Conservation (phyloP, 192 early-diverging fungal genomes). For the Dissophora ornata region DNA sequence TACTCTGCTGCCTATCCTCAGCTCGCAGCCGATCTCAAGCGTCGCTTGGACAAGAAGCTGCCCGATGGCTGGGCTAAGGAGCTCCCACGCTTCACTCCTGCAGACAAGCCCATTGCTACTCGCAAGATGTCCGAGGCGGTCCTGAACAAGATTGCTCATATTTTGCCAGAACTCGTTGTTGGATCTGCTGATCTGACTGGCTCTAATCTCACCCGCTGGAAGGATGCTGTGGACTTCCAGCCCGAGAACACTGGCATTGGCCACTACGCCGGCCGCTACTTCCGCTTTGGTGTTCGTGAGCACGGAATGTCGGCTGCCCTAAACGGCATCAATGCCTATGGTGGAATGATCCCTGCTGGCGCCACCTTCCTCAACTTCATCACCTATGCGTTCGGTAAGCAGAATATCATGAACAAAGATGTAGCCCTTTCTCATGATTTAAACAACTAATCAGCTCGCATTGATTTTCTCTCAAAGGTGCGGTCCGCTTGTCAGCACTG, state of each 20-base stretch:
- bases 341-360: conserved; percentile 86
- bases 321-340: conserved; percentile 92
- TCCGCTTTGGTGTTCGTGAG: conserved; percentile 97
- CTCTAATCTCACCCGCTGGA: conserved; percentile 97
- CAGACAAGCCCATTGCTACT: conserved; percentile 84
- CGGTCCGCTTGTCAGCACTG: conserved; percentile 90
- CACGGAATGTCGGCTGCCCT: conserved; percentile 95
- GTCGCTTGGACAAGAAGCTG: conserved; percentile 78
- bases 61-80: conserved; percentile 76
- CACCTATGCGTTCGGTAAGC: conserved; percentile 61
- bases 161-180: conserved; percentile 88
- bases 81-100: conserved; percentile 86
- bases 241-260: conserved; percentile 76
- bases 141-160: conserved; percentile 82
- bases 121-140: conserved; percentile 90
- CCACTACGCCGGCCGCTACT: conserved; percentile 86
- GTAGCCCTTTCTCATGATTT: no score
- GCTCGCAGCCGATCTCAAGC: conserved; percentile 75
- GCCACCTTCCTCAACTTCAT: conserved; percentile 96
- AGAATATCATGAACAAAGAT: neutral
- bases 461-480: conserved; percentile 67
- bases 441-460: no score
- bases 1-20: conserved; percentile 80
- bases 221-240: conserved; percentile 95
- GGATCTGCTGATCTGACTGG: conserved; percentile 98